phyloP scores from a whole-genome alignment of 129 eudicot genomes.

The sunflower (Helianthus annuus) region DNA sequence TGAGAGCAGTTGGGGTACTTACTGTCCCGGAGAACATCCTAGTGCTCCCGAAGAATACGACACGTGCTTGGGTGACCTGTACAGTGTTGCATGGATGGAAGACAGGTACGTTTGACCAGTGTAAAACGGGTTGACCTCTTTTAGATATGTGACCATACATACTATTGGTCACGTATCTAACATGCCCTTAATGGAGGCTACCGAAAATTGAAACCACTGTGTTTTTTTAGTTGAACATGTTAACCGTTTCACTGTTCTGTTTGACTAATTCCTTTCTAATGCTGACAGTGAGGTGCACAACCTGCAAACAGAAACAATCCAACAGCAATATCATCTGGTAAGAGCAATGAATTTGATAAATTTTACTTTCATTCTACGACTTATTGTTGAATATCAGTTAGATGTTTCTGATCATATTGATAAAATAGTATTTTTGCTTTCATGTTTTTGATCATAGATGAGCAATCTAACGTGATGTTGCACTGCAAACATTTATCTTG shows the following conservation, averaged over 20 bases:
- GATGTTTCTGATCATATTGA: background rate
- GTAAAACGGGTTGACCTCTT: background rate
- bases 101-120: conserved; percentile 59
- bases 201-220: background rate
- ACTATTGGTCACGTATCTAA: background rate
- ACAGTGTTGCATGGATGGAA: conserved; percentile 98
- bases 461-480: background rate
- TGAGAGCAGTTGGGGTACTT: conserved; percentile 97
- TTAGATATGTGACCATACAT: background rate
- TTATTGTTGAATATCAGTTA: background rate
- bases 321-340: conserved; percentile 87
- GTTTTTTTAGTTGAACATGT: conserved; percentile 8
- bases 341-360: background rate
- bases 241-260: background rate
- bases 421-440: background rate
- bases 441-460: background rate
- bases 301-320: conserved; percentile 69
- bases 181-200: background rate
- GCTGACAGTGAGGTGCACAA: conserved; percentile 77
- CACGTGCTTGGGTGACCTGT: conserved; percentile 96
- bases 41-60: conserved; percentile 85
- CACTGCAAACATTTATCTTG: conserved; percentile 1
- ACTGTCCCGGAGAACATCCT: conserved; percentile 84
- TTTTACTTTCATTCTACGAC: background rate
- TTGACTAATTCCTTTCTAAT: conserved; percentile 12